Conservation (phyloP, 306 rosid species). For the Rosa rugosa region DNA sequence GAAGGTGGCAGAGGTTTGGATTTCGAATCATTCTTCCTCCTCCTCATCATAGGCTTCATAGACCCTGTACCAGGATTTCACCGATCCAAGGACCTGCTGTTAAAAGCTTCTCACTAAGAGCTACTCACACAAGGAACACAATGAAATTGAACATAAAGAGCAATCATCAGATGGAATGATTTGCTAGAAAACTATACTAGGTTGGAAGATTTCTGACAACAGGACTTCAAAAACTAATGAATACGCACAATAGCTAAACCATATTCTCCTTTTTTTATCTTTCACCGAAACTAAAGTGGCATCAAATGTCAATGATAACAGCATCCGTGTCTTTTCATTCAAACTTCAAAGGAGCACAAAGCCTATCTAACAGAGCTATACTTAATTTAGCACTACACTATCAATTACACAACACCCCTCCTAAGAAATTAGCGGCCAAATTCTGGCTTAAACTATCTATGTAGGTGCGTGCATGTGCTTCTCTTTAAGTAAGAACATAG, state of each 20-base stretch:
- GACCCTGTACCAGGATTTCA: slow-evolving; percentile 99
- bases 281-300: not conserved
- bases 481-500: not conserved
- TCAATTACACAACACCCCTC: not conserved
- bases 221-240: not conserved
- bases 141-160: slow-evolving; percentile 29
- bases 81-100: slow-evolving; percentile 97
- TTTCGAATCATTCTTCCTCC: slow-evolving; percentile 77
- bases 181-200: not conserved
- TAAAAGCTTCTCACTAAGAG: slow-evolving; percentile 83
- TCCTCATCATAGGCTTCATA: slow-evolving; percentile 62
- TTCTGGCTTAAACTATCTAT: not conserved
- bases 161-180: slow-evolving; percentile 21
- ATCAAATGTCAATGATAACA: not conserved
- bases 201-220: slow-evolving; percentile 1
- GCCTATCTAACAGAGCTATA: not conserved
- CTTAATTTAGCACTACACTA: not conserved
- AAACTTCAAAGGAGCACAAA: slow-evolving; percentile 4
- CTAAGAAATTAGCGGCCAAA: not conserved
- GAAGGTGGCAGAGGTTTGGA: slow-evolving; percentile 97
- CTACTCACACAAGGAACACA: slow-evolving; percentile 42
- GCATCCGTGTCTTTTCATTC: not conserved
- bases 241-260: not conserved
- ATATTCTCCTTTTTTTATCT: not conserved
- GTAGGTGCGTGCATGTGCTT: not conserved